Evolutionary conservation across 139 green algal species (phyloP).

Genomic region (Choricystis sp.): DNA sequence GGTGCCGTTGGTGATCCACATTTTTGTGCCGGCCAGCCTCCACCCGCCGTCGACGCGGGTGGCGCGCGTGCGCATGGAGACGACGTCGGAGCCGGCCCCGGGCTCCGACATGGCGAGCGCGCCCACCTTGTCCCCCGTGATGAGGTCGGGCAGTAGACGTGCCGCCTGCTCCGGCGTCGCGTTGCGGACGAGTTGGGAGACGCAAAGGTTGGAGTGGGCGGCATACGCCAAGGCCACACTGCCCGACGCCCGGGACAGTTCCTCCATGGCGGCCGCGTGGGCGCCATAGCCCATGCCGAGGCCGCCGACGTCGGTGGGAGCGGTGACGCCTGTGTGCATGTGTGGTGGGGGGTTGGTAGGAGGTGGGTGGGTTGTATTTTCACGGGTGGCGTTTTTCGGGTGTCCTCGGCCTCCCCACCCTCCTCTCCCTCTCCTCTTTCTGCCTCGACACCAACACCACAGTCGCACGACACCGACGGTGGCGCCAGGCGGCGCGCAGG

Average conservation of each 20-base stretch:
- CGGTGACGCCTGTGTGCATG: conserved; percentile 38
- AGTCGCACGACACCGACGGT: too few species aligned
- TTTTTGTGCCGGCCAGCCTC: conserved; percentile 81
- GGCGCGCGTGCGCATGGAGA: conserved; percentile 52
- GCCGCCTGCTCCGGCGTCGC: conserved; percentile 44
- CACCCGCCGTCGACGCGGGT: conserved; percentile 39
- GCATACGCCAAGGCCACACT: conserved; percentile 72
- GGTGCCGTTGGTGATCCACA: conserved; percentile 90
- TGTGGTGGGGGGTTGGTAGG: neutral
- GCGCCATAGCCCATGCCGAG: conserved; percentile 65
- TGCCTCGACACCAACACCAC: too few species aligned
- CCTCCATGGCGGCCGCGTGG: conserved; percentile 86
- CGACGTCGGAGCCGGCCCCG: conserved; percentile 65
- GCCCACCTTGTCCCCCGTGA: conserved; percentile 70
- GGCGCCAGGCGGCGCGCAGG: too few species aligned
- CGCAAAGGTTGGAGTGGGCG: conserved; percentile 85
- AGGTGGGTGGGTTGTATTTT: too few species aligned
- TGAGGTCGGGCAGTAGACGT: conserved; percentile 58
- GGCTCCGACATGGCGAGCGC: conserved; percentile 82
- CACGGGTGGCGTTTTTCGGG: too few species aligned
- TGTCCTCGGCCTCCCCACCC: too few species aligned
- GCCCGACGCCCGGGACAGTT: conserved; percentile 63
- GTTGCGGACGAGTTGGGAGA: conserved; percentile 82
- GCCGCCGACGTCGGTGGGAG: conserved; percentile 61
- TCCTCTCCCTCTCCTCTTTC: too few species aligned